These are phyloP conservation scores for Dimocarpus longan DNA, from an alignment of 345 rosid species.

Conservation along the genomic window DNA sequence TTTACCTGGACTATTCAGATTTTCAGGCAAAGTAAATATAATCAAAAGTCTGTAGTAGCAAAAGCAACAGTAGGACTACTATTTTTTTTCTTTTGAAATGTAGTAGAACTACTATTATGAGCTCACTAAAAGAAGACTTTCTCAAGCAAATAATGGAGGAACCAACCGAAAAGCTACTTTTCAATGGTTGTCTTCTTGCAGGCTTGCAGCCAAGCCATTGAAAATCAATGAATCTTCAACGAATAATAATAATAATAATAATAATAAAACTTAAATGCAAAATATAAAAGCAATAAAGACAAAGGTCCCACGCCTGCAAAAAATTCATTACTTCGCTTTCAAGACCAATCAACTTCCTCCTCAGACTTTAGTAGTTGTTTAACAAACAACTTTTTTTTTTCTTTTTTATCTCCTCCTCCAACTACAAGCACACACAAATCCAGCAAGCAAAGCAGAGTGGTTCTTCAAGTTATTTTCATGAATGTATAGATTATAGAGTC, in stretches of 20 bases:
- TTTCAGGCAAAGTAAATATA: background rate
- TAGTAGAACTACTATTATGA: background rate
- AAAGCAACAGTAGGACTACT: background rate
- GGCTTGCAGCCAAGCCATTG: background rate
- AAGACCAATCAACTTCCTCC: slow-evolving; percentile 52
- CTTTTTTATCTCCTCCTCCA: background rate
- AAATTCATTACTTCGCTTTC: slow-evolving; percentile 59
- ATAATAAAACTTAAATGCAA: slow-evolving; percentile 1
- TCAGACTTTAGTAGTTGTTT: slow-evolving; percentile 32
- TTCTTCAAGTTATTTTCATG: slow-evolving; percentile 4
- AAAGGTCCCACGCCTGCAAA: slow-evolving; percentile 44
- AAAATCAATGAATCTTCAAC: background rate
- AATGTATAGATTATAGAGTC: background rate
- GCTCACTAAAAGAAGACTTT: background rate
- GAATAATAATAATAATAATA: slow-evolving; percentile 9
- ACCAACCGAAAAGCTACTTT: slow-evolving; percentile 26
- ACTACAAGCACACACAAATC: slow-evolving; percentile 29
- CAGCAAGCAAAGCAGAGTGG: background rate
- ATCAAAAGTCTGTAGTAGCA: background rate
- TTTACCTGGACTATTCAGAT: too few species aligned
- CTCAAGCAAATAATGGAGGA: slow-evolving; percentile 8
- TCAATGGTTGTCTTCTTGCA: slow-evolving; percentile 8
- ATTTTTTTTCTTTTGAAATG: too few species aligned
- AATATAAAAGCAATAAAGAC: background rate
- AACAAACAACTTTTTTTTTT: slow-evolving; percentile 4